Conservation (phyloP, 352 stramenopile genomes). For the Pythium brachiatum region DNA sequence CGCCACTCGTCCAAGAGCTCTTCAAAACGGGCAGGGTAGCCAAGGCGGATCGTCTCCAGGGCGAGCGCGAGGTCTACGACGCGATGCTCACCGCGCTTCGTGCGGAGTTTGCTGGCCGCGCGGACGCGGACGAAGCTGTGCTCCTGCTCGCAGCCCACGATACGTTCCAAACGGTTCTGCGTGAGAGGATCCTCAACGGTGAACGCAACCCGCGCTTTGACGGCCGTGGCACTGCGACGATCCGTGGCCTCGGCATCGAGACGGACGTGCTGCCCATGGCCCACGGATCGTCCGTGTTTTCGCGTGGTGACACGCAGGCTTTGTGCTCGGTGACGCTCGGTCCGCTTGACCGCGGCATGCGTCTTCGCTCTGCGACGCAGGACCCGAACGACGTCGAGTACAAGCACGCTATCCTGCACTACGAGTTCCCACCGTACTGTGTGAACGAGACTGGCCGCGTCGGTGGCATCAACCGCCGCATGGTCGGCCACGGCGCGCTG, state of each 20-base stretch:
- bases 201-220: slow-evolving; percentile 79
- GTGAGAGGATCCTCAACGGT: slow-evolving; percentile 51
- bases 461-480: slow-evolving; percentile 85
- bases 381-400: slow-evolving; percentile 45
- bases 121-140: slow-evolving; percentile 38
- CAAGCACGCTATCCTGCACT: slow-evolving; percentile 95
- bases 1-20: slow-evolving; percentile 34
- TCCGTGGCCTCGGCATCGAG: slow-evolving; percentile 87
- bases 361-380: slow-evolving; percentile 56
- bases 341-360: slow-evolving; percentile 69
- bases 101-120: slow-evolving; percentile 36
- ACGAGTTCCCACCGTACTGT: slow-evolving; percentile 97
- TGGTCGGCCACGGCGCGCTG: slow-evolving; percentile 96
- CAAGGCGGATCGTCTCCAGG: slow-evolving; percentile 64
- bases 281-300: slow-evolving; percentile 88
- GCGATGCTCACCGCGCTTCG: slow-evolving; percentile 68
- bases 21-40: slow-evolving; percentile 31
- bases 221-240: slow-evolving; percentile 70
- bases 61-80: slow-evolving; percentile 65
- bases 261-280: slow-evolving; percentile 86
- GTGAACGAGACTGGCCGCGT: slow-evolving; percentile 94
- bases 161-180: slow-evolving; percentile 70
- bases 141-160: slow-evolving; percentile 76
- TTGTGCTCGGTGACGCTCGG: slow-evolving; percentile 90
- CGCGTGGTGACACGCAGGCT: slow-evolving; percentile 86